phyloP scores from a whole-genome alignment of 345 rosid genomes.

The Syzygium grande region DNA sequence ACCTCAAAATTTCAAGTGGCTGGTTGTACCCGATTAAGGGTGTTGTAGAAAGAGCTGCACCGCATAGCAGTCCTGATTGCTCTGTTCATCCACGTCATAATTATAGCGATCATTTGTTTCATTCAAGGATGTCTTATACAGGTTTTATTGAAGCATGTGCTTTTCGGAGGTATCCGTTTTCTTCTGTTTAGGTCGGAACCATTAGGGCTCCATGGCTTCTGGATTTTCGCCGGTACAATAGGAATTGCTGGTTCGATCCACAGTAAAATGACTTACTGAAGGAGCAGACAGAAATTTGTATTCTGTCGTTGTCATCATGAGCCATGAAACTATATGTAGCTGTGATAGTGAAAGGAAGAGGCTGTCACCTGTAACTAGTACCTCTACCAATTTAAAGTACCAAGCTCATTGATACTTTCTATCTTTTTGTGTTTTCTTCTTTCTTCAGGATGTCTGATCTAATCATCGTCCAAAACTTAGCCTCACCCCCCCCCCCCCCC shows the following conservation, averaged over 20 bases:
- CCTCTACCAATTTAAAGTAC: neutral
- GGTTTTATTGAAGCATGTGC: neutral
- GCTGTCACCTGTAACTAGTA: neutral
- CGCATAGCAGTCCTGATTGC: conserved; percentile 7
- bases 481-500: neutral
- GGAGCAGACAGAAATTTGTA: neutral
- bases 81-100: neutral
- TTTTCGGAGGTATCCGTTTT: neutral
- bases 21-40: neutral
- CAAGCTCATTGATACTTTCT: neutral
- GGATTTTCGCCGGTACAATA: neutral
- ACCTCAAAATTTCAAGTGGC: conserved; percentile 13
- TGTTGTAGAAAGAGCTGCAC: conserved; percentile 8
- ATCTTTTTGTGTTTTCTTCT: neutral
- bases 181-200: neutral
- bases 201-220: neutral
- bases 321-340: neutral
- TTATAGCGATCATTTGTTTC: neutral
- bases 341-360: neutral
- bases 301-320: neutral
- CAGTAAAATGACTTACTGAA: neutral
- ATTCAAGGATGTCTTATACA: neutral
- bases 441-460: neutral
- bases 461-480: neutral
- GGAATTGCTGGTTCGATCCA: neutral